These are phyloP conservation scores for Paradendryphiella salina DNA, from an alignment of 2,329 filamentous ascomycete genomes.

Conservation along the genomic window DNA sequence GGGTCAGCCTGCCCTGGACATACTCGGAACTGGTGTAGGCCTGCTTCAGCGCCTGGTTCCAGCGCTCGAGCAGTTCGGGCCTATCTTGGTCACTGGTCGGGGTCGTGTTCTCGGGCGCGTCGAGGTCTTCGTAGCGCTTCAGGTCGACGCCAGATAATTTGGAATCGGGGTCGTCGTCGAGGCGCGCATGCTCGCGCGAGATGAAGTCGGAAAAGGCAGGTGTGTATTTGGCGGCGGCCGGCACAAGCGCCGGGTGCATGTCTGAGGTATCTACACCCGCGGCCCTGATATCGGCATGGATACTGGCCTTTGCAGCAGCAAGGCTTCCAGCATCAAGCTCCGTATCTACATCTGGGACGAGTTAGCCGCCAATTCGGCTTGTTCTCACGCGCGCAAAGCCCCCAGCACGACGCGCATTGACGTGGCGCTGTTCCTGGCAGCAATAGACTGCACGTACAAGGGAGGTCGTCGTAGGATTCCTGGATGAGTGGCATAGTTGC, in stretches of 20 bases:
- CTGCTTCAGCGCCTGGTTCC: constrained; percentile 56
- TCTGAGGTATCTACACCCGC: constrained; percentile 51
- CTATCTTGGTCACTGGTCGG: constrained; percentile 46
- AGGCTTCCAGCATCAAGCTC: constrained; percentile 67
- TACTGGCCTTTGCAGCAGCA: constrained; percentile 68
- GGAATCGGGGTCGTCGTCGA: constrained; percentile 56
- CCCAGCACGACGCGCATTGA: constrained; percentile 47
- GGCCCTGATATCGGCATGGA: constrained; percentile 61
- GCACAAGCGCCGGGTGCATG: constrained; percentile 63
- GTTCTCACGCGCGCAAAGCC: constrained; percentile 6
- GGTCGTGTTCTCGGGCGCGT: constrained; percentile 55
- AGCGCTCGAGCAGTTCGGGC: constrained; percentile 49
- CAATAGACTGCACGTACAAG: constrained; percentile 61
- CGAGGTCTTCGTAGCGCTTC: constrained; percentile 78
- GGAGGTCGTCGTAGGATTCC: constrained; percentile 76
- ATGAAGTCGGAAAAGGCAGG: constrained; percentile 68
- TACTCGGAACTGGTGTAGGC: constrained; percentile 64
- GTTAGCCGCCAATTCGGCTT: constrained; percentile 20
- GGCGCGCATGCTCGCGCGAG: constrained; percentile 67
- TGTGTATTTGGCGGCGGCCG: constrained; percentile 49
- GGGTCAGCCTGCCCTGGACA: constrained; percentile 59
- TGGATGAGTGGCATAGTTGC: constrained; percentile 67
- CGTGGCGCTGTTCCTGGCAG: constrained; percentile 59
- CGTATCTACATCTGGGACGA: constrained; percentile 73
- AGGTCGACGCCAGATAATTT: constrained; percentile 70